Conservation (phyloP, 371 early-diverging fungal genomes). For the Lichtheimia ornata region DNA sequence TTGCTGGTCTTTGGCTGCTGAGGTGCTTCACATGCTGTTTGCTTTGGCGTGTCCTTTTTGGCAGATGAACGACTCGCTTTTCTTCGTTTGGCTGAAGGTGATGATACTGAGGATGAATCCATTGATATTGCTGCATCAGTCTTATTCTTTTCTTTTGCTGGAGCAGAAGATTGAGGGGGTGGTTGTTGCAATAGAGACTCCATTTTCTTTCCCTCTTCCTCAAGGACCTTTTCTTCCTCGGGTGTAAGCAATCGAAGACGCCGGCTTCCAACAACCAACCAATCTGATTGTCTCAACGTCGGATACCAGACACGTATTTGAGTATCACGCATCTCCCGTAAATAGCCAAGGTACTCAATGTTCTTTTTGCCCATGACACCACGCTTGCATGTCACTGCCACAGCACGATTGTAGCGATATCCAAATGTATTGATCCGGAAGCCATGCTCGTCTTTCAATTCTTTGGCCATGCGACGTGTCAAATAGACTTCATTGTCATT, state of each 20-base stretch:
- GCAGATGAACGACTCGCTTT: conserved; percentile 12
- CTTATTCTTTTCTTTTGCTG: background rate
- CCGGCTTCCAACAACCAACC: conserved; percentile 39
- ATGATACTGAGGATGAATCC: background rate
- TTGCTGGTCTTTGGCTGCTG: background rate
- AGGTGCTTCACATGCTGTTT: background rate
- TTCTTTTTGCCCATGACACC: conserved; percentile 10
- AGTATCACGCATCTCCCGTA: conserved; percentile 34
- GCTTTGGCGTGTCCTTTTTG: background rate
- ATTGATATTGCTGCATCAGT: background rate
- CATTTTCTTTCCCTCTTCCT: background rate
- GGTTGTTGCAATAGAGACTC: background rate
- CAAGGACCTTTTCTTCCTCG: conserved; percentile 24
- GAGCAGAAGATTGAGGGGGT: background rate
- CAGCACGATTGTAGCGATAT: conserved; percentile 49
- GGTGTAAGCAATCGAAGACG: conserved; percentile 32
- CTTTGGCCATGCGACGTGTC: conserved; percentile 53
- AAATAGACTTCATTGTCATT: conserved; percentile 57
- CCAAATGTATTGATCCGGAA: conserved; percentile 53
- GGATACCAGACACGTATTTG: conserved; percentile 45
- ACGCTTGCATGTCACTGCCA: conserved; percentile 34
- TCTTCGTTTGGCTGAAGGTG: conserved; percentile 2
- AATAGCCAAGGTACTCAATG: conserved; percentile 30
- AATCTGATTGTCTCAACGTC: conserved; percentile 32
- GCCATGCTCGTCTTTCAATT: conserved; percentile 44